Base-by-base conservation (phyloP, 2,329 filamentous ascomycete genomes). In the Claviceps digitariae region DNA sequence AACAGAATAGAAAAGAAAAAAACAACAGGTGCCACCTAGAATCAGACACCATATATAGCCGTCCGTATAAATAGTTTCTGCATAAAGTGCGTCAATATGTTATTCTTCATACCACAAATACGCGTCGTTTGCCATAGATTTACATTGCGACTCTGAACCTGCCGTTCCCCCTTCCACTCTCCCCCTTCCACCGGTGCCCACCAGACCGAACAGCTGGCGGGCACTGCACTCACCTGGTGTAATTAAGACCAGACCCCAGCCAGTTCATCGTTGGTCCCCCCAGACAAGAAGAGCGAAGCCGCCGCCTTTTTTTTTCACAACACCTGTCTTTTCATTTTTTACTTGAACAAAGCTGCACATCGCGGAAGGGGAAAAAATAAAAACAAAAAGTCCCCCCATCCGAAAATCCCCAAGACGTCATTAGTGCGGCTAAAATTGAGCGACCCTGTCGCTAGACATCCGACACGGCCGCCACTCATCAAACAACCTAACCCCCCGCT, bases 161-260 rank as follows among this genome's bases (percentile, higher is more conserved):
- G 43, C 27, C 21, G 38, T 38, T 5, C 27, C 21, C 15, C 27
- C 21, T 29, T 38, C 36, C n/a, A 13, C 15, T 38, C 9, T n/a
- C 48, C 6, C 6, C 10, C 23, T 29, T 40, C 41, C 21, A 4
- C 47, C 53, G 36, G 49, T 53, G 17, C 36, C 55, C 34, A 25
- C 41, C 27, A 23, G 47, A 25, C 34, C 21, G 38, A 48, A 41
- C 56, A 54, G 27, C 50, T 51, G 50, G 50, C 41, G 38, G 41
- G 29, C 41, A 38, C 50, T 51, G 40, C 40, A 17, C 50, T 51
- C 44, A 29, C 45, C 41, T 47, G 20, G 20, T 23, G 50, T 34
- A 3, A 34, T 43, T 31, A 34, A 51, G 38, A 21, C 17, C 36
- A 17, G 15, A 5, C 13, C 12, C 31, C 10, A 29, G 27, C 27